Base-by-base conservation (phyloP, 441 rosid species). In the Euphorbia corollata region DNA sequence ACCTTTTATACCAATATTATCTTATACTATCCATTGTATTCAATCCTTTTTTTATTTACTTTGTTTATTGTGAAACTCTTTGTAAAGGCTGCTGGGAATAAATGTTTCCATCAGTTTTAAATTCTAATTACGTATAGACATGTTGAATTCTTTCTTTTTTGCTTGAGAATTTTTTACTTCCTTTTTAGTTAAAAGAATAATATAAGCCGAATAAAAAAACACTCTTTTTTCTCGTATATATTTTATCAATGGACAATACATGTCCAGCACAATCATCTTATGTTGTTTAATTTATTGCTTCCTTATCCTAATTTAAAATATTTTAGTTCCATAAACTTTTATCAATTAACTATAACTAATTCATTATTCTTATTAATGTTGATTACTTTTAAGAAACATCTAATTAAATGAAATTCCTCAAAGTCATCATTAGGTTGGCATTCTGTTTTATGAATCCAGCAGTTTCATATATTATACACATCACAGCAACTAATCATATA, bases 391-490 rank as follows among this genome's bases (percentile, higher is more conserved):
- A 63, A 41, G 66, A 62, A 41, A 41, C 47, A 41, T 36, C 12
- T 11, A 41, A 5, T 19, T 51, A 15, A 0, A 41, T 19, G 62
- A 54, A 23, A 38, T 36, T 11, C 53, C 20, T 8, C 47, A 18
- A 59, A 55, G 57, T 63, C 56, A 63, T 61, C 47, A 62, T 69
- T 69, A 23, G 67, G 23, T 47, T 68, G 30, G 59, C 36, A 20
- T 58, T 32, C 39, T 20, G 39, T 38, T 54, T 61, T 22, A 39
- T 39, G 39, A 24, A 45, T 50, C 54, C 54, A 50, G n/a, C 54
- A 50, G 20, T 50, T 50, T 16, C 54, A 15, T 0, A 15, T 0
- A 50, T 50, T 50, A 50, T 50, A 16, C 54, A 50, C n/a, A n/a
- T 50, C 54, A 16, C 22, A 16, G 54, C 22, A 20, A 6, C 6